Percentiles rank a stretch among this genome's conserved stretches.
Conservation (phyloP, 257 asterid species). For the Solanum corneliomulleri region DNA sequence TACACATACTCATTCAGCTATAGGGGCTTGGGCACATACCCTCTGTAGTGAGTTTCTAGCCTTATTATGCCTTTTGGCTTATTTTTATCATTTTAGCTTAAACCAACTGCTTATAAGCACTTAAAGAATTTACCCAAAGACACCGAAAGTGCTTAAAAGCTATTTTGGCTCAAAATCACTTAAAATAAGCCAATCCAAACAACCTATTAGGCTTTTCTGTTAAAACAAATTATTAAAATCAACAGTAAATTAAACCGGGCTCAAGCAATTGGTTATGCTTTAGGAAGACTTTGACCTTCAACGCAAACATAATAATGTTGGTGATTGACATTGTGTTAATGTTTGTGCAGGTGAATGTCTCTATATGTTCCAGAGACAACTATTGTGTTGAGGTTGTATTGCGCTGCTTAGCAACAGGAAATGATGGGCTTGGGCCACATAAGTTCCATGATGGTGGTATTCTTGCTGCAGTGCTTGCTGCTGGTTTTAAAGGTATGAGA, state of each 20-base stretch:
- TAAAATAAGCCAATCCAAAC: background rate
- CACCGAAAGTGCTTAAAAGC: background rate
- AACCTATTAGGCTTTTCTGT: background rate
- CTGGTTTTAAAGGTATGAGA: slow-evolving; percentile 83
- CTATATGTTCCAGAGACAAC: slow-evolving; percentile 44
- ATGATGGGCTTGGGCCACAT: slow-evolving; percentile 86
- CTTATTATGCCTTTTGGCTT: background rate
- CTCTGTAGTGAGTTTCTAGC: background rate
- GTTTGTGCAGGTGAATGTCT: slow-evolving; percentile 55
- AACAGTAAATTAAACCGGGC: background rate
- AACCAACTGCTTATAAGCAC: background rate
- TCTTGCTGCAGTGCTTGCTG: slow-evolving; percentile 65
- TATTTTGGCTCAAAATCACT: background rate
- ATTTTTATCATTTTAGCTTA: background rate
- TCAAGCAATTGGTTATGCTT: background rate
- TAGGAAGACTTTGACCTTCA: background rate
- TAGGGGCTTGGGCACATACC: background rate
- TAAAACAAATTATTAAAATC: background rate
- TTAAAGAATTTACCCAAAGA: background rate
- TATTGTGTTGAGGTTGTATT: slow-evolving; percentile 70
- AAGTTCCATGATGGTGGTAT: slow-evolving; percentile 82
- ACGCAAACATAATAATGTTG: background rate
- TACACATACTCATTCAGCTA: background rate
- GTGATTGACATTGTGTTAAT: background rate
- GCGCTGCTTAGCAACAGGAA: slow-evolving; percentile 78